Evolutionary conservation across 2,329 filamentous ascomycete species (phyloP), one percentile per base, ranked within the genome.

Genomic region (Pezicula carpinea): DNA sequence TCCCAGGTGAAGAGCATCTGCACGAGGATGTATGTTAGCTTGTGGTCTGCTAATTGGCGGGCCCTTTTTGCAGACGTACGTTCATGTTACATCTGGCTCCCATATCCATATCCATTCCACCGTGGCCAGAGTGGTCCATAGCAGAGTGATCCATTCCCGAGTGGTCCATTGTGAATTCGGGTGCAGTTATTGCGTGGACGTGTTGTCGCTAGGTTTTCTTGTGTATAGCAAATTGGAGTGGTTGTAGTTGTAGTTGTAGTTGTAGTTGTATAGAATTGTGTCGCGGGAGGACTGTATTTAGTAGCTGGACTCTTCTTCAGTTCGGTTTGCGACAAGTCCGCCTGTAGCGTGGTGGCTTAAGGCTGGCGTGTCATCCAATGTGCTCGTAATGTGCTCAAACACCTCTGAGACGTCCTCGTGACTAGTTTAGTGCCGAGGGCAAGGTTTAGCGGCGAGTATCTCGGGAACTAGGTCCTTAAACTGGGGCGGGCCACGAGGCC

Each of bases 1-100:
- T 90, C 82, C 92, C 92, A 99, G 52, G 90, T 97, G 74, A 99
- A 99, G 57, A 97, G 82, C 92, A 96, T 97, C 90, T 96, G 58
- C 35, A 31, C 5, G 29, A 29, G 29, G 13, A 32, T 21, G n/a
- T 38, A 38, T 29, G 43, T 43, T 17, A 43, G 44, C 21, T 39
- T 7, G 26, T 40, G 17, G 42, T 39, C 17, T 29, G 31, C 35
- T 38, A n/a, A 19, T 44, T 11, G 35, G 39, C 32, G 43, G 29
- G 40, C 29, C 4, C 26, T 18, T n/a, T 32, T 2, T n/a, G 31
- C 44, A 47, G 42, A 46, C 84, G 61, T 71, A 92, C 91, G 69
- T 91, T 96, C 89, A 96, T 96, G 69, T 76, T 91, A 78, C 91
- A 96, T 75, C 83, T 81, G 56, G 70, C 69, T 46, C 73, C 73